Percentiles rank a stretch among this genome's conserved stretches.
These are phyloP conservation scores for Pholiota conissans DNA, from an alignment of 768 basidiomycete genomes.

Conservation along the genomic window DNA sequence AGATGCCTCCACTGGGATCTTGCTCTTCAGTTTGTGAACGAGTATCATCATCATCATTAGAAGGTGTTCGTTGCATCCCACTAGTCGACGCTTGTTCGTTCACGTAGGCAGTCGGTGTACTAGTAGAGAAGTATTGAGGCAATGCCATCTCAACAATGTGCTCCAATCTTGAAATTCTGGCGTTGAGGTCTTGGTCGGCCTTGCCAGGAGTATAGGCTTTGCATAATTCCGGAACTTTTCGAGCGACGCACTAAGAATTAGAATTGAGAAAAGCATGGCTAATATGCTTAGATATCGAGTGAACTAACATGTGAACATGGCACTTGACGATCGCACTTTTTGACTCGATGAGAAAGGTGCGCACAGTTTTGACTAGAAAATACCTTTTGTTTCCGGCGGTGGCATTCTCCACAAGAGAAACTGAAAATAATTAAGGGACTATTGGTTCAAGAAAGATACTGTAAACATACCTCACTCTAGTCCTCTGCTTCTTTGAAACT, in stretches of 20 bases:
- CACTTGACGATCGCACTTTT: constrained; percentile 81
- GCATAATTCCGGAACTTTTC: constrained; percentile 86
- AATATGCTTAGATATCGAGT: constrained; percentile 7
- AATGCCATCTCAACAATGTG: constrained; percentile 79
- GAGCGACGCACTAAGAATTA: constrained; percentile 64
- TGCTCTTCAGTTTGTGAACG: constrained; percentile 77
- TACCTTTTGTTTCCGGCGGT: constrained; percentile 87
- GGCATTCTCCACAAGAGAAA: constrained; percentile 87
- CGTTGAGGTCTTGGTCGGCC: constrained; percentile 76
- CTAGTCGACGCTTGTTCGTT: constrained; percentile 24
- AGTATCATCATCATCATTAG: constrained; percentile 63
- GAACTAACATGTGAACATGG: constrained; percentile 78
- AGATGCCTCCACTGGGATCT: constrained; percentile 72
- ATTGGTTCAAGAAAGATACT: constrained; percentile 6
- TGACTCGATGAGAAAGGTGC: constrained; percentile 2
- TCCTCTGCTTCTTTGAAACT: constrained; percentile 66
- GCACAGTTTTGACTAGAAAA: constrained; percentile 1
- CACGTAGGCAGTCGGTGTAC: constrained; percentile 32
- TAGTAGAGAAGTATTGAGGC: constrained; percentile 65
- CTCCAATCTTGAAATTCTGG: constrained; percentile 74
- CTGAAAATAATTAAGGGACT: constrained; percentile 33
- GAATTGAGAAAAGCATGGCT: constrained; percentile 15
- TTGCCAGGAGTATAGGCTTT: constrained; percentile 89
- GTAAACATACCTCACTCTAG: constrained; percentile 66
- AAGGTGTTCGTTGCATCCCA: constrained; percentile 47